Evolutionary conservation across 805 yeast species (phyloP), one percentile per base, ranked within the genome.

Genomic region (Starmera caribaea): DNA sequence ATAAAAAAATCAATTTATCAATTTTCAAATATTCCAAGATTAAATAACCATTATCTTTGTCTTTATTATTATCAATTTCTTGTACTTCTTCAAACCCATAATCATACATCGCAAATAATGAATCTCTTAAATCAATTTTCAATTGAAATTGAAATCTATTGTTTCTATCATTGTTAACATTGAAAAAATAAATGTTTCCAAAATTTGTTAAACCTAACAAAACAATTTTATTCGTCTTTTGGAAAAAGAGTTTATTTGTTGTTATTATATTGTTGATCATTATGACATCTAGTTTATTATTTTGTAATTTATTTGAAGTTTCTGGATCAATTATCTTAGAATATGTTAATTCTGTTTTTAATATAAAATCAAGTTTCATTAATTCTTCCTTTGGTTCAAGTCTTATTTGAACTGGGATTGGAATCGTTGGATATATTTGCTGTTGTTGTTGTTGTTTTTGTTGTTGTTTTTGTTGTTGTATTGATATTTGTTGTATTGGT

Each of bases 71-170:
- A n/a, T n/a, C n/a, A n/a, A n/a, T 21, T 21, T 21, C 24, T 7
- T 66, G 65, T 15, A 59, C 62, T 41, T 76, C 83, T 45, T 77
- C 79, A 57, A 83, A 82, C 54, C 82, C 90, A 57, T 79, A 81
- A 57, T 82, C 90, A 54, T 82, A 83, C 79, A 83, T 77, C 51
- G 84, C 83, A 40, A 82, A 75, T 46, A 74, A 65, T 34, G 64
- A 60, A 48, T 72, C 75, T 0, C 74, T 69, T 27, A 70, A 48
- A 38, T 62, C 68, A 30, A 73, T 66, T 24, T 69, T 69, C 30
- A 59, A 50, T 16, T 49, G 40, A 27, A 47, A 24, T 53, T 58
- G 39, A 37, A 35, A 31, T 47, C 34, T 15, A 32, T 42, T 16
- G 39, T 16, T 4, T 57, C 59, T n/a, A 58, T 45, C 37, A 59